These are phyloP conservation scores for Fusarium brevicatenulatum DNA, from an alignment of 2,329 filamentous ascomycete species.

Conservation along the genomic window DNA sequence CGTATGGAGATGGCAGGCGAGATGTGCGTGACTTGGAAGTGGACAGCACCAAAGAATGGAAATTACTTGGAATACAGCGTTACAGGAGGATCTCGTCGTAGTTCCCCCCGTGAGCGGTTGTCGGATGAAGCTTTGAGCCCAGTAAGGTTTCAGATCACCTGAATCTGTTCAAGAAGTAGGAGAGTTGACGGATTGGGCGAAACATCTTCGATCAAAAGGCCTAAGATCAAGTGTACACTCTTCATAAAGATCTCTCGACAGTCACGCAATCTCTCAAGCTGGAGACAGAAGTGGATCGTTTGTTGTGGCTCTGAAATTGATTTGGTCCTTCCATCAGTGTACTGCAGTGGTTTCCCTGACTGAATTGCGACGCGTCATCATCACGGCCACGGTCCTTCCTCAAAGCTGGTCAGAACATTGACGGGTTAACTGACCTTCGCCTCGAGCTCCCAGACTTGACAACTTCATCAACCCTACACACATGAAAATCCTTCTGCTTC, in stretches of 20 bases:
- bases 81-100: fast-evolving
- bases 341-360: neutral
- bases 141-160: too few species aligned
- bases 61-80: neutral
- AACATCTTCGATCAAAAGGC: neutral
- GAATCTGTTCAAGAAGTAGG: fast-evolving
- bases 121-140: fast-evolving
- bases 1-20: neutral
- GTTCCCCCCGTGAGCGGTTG: fast-evolving
- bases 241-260: neutral
- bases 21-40: fast-evolving
- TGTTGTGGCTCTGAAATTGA: neutral
- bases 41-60: neutral
- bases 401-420: too few species aligned
- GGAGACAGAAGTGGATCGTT: fast-evolving
- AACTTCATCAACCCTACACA: neutral
- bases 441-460: neutral
- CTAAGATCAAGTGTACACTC: neutral
- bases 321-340: too few species aligned
- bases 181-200: fast-evolving
- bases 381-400: neutral
- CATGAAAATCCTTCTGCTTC: neutral
- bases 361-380: fast-evolving
- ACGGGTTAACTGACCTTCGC: neutral
- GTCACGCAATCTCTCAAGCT: fast-evolving